These are phyloP conservation scores for Hirsutella thompsonii DNA, from an alignment of 2,329 filamentous ascomycete genomes.

Conservation along the genomic window DNA sequence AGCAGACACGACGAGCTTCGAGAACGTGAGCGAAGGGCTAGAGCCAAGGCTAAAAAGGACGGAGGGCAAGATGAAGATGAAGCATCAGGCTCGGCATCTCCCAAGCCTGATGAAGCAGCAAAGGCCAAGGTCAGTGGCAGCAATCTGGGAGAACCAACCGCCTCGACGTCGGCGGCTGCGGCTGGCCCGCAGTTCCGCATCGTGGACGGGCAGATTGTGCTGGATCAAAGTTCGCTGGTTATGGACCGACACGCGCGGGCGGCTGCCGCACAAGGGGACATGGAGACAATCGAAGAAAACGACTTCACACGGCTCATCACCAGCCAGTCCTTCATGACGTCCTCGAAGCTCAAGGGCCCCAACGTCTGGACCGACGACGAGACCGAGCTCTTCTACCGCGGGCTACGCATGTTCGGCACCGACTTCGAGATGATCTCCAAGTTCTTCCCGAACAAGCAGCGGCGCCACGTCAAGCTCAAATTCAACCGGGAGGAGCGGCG, in stretches of 20 bases:
- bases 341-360: constrained; percentile 47
- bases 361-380: constrained; percentile 59
- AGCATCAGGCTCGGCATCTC: constrained; percentile 7
- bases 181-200: constrained; percentile 44
- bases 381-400: constrained; percentile 65
- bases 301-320: constrained; percentile 64
- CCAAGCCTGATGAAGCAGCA: constrained; percentile 3
- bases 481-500: constrained; percentile 68
- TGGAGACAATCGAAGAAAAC: constrained; percentile 61
- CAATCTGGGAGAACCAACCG: not conserved
- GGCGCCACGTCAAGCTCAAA: constrained; percentile 68
- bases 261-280: constrained; percentile 32
- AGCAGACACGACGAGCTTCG: constrained; percentile 61
- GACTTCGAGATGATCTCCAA: constrained; percentile 71
- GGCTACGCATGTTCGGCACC: constrained; percentile 64
- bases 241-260: constrained; percentile 57
- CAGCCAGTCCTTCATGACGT: constrained; percentile 49
- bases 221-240: constrained; percentile 54
- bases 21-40: constrained; percentile 44
- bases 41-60: constrained; percentile 18
- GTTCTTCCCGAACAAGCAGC: constrained; percentile 60
- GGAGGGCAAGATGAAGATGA: constrained; percentile 11
- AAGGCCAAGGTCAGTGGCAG: constrained; percentile 7
- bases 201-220: constrained; percentile 59
- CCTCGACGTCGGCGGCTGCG: constrained; percentile 9